phyloP scores from a whole-genome alignment of 257 asterid genomes.

The Solanum pennellii region DNA sequence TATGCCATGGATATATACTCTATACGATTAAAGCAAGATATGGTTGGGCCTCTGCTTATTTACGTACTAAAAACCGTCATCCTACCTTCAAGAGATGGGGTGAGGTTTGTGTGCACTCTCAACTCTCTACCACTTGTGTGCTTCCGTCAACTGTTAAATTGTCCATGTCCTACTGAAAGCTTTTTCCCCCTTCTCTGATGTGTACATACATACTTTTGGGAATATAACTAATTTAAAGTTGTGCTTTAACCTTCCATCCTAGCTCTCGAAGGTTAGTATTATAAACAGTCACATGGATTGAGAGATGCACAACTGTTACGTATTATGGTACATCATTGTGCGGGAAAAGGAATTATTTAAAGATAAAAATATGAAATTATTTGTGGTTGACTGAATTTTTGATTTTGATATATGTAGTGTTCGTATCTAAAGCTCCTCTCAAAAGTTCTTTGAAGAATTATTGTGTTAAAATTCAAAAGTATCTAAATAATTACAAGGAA shows the following conservation, averaged over 20 bases:
- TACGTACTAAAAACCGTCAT: not conserved
- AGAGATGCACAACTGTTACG: not conserved
- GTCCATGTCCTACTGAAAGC: not conserved
- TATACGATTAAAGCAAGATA: not conserved
- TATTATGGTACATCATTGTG: not conserved
- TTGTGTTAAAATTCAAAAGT: not conserved
- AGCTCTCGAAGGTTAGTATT: not conserved
- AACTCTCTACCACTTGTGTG: not conserved
- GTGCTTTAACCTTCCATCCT: not conserved
- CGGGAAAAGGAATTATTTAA: not conserved
- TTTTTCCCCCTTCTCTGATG: not conserved
- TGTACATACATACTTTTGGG: not conserved
- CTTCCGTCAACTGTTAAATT: not conserved
- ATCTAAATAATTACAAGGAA: not conserved
- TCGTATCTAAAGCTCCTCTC: not conserved
- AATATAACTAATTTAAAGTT: not conserved
- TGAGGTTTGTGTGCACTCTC: not conserved
- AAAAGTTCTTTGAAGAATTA: too few relatives aligned
- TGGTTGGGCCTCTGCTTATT: not conserved
- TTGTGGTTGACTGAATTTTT: not conserved
- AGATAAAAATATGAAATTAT: not conserved
- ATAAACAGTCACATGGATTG: not conserved
- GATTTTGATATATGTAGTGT: not conserved
- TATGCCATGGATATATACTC: not conserved
- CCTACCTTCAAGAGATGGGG: not conserved